Evolutionary conservation across 1,139 yeast species (phyloP), one percentile per base, ranked within the genome.

Genomic region (Debaryomyces singareniensis): DNA sequence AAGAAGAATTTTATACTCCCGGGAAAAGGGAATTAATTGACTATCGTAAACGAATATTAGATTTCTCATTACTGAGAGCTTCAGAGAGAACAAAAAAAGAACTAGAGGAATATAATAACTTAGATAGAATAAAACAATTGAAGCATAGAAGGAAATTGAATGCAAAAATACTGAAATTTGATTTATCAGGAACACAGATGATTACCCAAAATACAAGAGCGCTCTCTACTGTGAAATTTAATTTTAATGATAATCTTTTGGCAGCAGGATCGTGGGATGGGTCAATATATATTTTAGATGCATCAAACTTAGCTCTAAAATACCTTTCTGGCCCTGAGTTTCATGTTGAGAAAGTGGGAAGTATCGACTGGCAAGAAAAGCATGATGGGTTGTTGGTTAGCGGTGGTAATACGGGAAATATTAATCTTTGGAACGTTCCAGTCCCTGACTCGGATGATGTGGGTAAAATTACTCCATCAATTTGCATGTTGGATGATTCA

Each of bases 221-320:
- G 2, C 66, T 84, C 0, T 79, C 95, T 0, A 54, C 68, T 1
- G 73, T 79, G 0, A 49, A 75, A 13, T 66, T 73, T 35, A 67
- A 77, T 12, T 11, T 22, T 5, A 43, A 46, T 22, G 42, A 46
- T 15, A 30, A 41, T 2, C 32, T 34, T 3, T 55, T 84, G 2
- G 83, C 86, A 0, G 66, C 78, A 12, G 95, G 91, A 0, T 82
- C 93, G 25, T 89, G 97, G 96, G 75, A 80, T 35, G 97, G 97
- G 3, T 67, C 69, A 13, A 44, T 86, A 4, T 70, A 69, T 36
- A 35, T 84, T 3, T 34, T 84, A 18, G 53, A 66, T 27, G 44
- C 53, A 2, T 49, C 52, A 0, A 53, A 63, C 16, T 53, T 83
- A 27, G 53, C 56, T 20, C 39, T 57, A 9, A 29, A 44, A 13